Evolutionary conservation across 306 rosid genomes (phyloP), one percentile per base, ranked within the genome.

Genomic region (Castanopsis chinensis): DNA sequence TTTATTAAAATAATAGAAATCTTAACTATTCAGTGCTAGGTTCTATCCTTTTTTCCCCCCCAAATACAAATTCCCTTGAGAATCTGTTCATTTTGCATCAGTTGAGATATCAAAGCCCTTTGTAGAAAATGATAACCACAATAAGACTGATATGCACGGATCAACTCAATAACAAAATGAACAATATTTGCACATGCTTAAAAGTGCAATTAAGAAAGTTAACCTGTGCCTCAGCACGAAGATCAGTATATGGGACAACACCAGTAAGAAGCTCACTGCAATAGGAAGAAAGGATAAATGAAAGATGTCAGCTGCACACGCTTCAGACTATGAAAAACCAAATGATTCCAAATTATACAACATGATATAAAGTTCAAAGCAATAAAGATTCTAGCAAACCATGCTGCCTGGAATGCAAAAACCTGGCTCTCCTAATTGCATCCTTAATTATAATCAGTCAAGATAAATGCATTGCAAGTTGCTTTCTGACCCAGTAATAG

Each of bases 211-310:
- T 53, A 76, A 41, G 41, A 74, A 59, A 77, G 67, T 89, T 77
- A 69, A 94, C 98, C 93, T 95, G 97, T 1, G 94, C 92, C 88
- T 91, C 98, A 49, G 98, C 84, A 71, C 96, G 94, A 80, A 95
- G 98, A 92, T 92, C 98, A 23, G 99, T 95, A 74, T 95, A 91
- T 71, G 99, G 98, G 82, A 95, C 94, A 87, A 95, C 97, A 76
- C 98, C 97, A 43, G 99, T 92, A 61, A 95, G 90, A 81, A 92
- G 94, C 87, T 95, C 99, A 69, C 98, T 94, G 96, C 91, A 89
- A 78, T 74, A 83, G 49, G 69, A 71, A 18, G 51, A 80, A 82
- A 41, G 32, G 43, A 65, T 21, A 6, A 68, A 77, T 30, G 33
- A 55, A 10, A 17, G 18, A 67, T 17, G 9, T 67, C 27, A 19